These are phyloP conservation scores for Zymoseptoria brevis DNA, from an alignment of 2,329 filamentous ascomycete species.

Conservation along the genomic window DNA sequence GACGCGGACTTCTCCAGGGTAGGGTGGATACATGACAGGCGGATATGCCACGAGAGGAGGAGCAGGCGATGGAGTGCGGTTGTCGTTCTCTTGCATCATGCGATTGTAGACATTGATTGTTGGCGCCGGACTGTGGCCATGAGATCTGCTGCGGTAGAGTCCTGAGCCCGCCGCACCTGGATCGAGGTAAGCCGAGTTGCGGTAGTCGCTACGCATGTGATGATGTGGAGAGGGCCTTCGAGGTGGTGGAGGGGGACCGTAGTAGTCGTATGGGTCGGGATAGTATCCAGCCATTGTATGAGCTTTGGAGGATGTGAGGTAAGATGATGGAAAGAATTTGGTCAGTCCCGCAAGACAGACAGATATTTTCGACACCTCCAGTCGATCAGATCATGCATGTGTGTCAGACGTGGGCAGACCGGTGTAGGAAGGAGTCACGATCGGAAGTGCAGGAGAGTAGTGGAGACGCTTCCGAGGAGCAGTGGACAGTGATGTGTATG, in stretches of 20 bases:
- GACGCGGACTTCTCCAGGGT: constrained; percentile 15
- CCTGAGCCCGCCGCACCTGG: constrained; percentile 18
- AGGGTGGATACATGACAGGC: constrained; percentile 20
- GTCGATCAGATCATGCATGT: not conserved
- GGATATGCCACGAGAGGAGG: constrained; percentile 5
- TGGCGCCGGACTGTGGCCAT: constrained; percentile 37
- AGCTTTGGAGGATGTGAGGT: not conserved
- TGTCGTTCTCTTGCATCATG: constrained; percentile 19
- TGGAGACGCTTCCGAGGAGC: not conserved
- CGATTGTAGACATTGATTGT: constrained; percentile 42
- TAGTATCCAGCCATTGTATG: constrained; percentile 15
- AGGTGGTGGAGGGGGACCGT: constrained; percentile 9
- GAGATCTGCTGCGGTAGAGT: constrained; percentile 39
- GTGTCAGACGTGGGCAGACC: not conserved
- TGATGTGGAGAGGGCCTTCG: constrained; percentile 12
- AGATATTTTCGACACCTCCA: not conserved
- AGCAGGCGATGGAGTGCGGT: constrained; percentile 9
- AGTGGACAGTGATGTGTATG: not conserved
- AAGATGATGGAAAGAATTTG: not conserved
- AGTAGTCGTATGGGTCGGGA: constrained; percentile 18
- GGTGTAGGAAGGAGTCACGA: not conserved
- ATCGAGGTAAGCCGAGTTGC: constrained; percentile 18
- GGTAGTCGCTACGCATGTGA: constrained; percentile 13
- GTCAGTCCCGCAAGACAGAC: not conserved
- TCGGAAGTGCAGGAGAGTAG: not conserved